Percentiles rank a stretch among this genome's conserved stretches.
Conservation (phyloP, 371 early-diverging fungal species). For the Apophysomyces sp. region DNA sequence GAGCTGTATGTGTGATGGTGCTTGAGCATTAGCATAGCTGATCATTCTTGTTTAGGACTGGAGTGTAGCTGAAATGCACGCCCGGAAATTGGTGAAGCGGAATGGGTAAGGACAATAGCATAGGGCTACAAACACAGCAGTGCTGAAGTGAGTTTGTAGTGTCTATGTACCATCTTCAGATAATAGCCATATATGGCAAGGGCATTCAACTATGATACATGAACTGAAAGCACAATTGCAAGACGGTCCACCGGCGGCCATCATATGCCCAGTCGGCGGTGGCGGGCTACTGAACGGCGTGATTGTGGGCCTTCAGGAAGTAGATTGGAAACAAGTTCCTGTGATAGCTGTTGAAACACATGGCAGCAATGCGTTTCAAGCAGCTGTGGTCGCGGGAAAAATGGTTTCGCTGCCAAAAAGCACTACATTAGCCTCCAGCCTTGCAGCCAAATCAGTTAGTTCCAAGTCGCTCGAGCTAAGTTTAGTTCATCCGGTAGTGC, state of each 20-base stretch:
- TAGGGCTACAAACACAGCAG: constrained; percentile 7
- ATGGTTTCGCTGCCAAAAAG: constrained; percentile 52
- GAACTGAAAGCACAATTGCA: constrained; percentile 65
- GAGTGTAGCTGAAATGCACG: constrained; percentile 54
- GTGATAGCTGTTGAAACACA: constrained; percentile 75
- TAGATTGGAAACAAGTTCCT: constrained; percentile 64
- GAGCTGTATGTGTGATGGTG: constrained; percentile 28
- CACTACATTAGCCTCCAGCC: constrained; percentile 54
- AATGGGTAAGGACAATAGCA: constrained; percentile 40
- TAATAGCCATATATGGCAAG: constrained; percentile 59
- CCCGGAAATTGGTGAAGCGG: constrained; percentile 50
- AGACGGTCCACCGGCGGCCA: constrained; percentile 60
- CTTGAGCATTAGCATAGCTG: neutral
- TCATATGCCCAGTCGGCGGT: constrained; percentile 70
- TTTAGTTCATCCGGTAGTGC: constrained; percentile 57
- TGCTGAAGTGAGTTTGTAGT: constrained; percentile 17
- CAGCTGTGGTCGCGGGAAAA: constrained; percentile 61
- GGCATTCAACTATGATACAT: constrained; percentile 61
- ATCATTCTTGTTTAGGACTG: constrained; percentile 34
- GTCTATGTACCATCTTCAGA: constrained; percentile 69
- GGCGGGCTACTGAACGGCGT: constrained; percentile 73
- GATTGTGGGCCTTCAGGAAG: constrained; percentile 59
- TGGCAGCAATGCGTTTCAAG: constrained; percentile 72
- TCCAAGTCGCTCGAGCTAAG: constrained; percentile 59
- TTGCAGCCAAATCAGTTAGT: constrained; percentile 52